These are phyloP conservation scores for Penicillium crustosum DNA, from an alignment of 2,329 filamentous ascomycete species.

Conservation along the genomic window DNA sequence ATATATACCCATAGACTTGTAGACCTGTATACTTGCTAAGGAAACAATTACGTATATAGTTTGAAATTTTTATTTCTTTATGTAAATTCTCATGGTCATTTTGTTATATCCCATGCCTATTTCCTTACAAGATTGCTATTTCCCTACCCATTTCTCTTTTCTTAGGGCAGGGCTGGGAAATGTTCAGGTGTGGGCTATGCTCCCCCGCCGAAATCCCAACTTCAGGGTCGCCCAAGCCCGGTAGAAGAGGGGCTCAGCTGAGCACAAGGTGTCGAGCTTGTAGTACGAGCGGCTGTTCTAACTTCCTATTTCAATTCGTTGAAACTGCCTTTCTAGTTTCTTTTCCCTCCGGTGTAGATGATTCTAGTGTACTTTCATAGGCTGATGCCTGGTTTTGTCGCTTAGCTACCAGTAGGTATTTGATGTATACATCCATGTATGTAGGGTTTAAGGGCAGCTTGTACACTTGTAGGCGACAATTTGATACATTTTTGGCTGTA, in stretches of 20 bases:
- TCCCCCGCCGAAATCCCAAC: slow-evolving; percentile 3
- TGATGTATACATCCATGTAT: neutral
- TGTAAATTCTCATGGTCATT: neutral
- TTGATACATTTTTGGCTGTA: neutral
- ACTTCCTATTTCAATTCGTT: neutral
- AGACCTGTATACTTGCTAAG: neutral
- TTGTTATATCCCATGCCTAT: neutral
- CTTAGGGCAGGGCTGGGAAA: neutral
- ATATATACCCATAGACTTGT: neutral
- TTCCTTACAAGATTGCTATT: neutral
- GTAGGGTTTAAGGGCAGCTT: neutral
- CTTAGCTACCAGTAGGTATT: neutral
- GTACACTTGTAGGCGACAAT: neutral
- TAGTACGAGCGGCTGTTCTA: slow-evolving; percentile 3
- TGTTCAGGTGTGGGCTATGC: slow-evolving; percentile 1
- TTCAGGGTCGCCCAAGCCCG: slow-evolving; percentile 6
- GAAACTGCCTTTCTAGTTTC: neutral
- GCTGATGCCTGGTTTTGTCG: neutral
- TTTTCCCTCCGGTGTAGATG: neutral
- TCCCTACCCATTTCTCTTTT: neutral
- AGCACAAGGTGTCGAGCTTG: neutral
- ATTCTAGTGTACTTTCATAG: neutral
- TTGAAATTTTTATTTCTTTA: neutral
- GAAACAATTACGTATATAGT: neutral
- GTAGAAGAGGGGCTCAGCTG: neutral